Evolutionary conservation across 345 rosid species (phyloP), one percentile per base, ranked within the genome.

Genomic region (Heritiera littoralis): DNA sequence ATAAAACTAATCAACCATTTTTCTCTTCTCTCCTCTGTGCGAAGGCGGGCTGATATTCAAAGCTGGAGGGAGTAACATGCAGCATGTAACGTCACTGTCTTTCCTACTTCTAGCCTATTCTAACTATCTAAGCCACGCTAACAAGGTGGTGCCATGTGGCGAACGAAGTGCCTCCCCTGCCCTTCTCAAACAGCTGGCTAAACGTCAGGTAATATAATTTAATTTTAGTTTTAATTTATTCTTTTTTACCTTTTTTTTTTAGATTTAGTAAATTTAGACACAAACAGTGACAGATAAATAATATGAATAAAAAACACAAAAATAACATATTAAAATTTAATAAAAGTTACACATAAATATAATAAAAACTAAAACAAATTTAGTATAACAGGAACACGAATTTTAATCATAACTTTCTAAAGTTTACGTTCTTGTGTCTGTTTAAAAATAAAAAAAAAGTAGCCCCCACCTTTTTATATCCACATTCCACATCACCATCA

Each of bases 1-100:
- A 52, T 9, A 59, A 55, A 73, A 73, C 12, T 38, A 38, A 55
- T 23, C 28, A 23, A 23, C 18, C 51, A n/a, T 38, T 73, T 51
- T 38, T 5, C 7, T 35, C 63, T 35, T 55, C 49, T 48, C 13
- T 1, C 15, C 23, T 38, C 20, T 35, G 46, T 38, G 38, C 4
- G 6, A 73, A 92, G 98, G 98, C 67, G 99, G 99, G 4, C 78
- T 97, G 85, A 86, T 94, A 65, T 92, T 91, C 80, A 94, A 94
- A 81, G 91, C 97, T 66, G 94, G 93, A 66, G 99, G 92, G 51
- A 92, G 98, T 87, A 97, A 97, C 92, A 89, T 97, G 90, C 99
- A 97, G 83, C 95, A 94, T 82, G 99, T 97, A 82, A 94, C 99
- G 59, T 88, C 98, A 46, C 77, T 93, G 70, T 84, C 99, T 40